These are phyloP conservation scores for Vanrija sp. DNA, from an alignment of 1,284 basidiomycete genomes.

Conservation along the genomic window DNA sequence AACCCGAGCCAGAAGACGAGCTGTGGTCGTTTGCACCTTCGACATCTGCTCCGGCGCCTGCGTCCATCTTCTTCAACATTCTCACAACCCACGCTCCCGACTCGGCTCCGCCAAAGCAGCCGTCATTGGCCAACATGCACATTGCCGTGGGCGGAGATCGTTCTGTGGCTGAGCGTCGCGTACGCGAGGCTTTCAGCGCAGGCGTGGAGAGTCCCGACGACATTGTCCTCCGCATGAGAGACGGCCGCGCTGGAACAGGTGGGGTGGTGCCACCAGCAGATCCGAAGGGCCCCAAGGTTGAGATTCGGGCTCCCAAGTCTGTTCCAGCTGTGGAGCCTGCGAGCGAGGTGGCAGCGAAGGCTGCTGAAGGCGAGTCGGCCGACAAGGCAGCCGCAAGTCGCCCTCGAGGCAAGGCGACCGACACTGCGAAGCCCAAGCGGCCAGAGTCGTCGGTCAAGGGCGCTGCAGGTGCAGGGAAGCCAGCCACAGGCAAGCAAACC, in stretches of 20 bases:
- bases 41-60: background rate
- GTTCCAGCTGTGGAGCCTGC: conserved; percentile 10
- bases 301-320: conserved; percentile 6
- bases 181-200: conserved; percentile 33
- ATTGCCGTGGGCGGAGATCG: conserved; percentile 29
- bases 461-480: too few species aligned
- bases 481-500: too few species aligned
- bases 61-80: conserved; percentile 43
- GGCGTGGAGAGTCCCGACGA: conserved; percentile 54
- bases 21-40: conserved; percentile 4
- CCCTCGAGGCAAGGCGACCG: too few species aligned
- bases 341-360: conserved; percentile 15
- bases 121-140: conserved; percentile 25
- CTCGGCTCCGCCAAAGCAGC: conserved; percentile 4
- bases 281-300: conserved; percentile 11
- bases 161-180: conserved; percentile 22
- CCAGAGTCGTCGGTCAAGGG: too few species aligned
- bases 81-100: conserved; percentile 28
- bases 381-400: background rate
- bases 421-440: too few species aligned
- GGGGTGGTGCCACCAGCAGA: conserved; percentile 9
- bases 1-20: conserved; percentile 1
- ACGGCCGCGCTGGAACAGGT: conserved; percentile 49
- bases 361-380: background rate
- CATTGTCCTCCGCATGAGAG: conserved; percentile 50